Percentiles rank a stretch among this genome's conserved stretches.
These are phyloP conservation scores for Leccinum sublutescens DNA, from an alignment of 768 basidiomycete genomes.

Conservation along the genomic window DNA sequence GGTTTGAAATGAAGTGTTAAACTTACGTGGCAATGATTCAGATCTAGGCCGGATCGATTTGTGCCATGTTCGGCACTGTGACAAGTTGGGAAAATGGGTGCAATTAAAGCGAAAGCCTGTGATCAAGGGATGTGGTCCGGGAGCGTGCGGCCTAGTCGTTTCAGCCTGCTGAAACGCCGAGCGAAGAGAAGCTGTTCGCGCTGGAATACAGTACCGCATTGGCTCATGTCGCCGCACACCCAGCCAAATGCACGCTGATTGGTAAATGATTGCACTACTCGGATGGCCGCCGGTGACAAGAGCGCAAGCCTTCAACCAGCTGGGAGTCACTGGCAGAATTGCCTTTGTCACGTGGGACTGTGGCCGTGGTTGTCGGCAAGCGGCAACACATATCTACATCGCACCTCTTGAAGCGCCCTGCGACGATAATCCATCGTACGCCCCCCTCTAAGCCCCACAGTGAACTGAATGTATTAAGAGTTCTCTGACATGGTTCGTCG, in stretches of 20 bases:
- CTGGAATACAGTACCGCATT: not conserved
- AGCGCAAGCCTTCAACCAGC: too few relatives aligned
- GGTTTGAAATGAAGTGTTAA: not conserved
- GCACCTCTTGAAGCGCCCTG: not conserved
- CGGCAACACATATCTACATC: not conserved
- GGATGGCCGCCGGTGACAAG: too few relatives aligned
- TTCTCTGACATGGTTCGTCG: slow-evolving; percentile 23
- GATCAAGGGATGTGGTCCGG: not conserved
- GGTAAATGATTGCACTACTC: not conserved
- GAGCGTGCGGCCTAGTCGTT: not conserved
- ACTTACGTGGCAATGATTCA: not conserved
- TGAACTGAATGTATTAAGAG: slow-evolving; percentile 14
- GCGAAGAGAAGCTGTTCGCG: not conserved
- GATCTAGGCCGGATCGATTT: too few relatives aligned
- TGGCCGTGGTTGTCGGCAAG: too few relatives aligned
- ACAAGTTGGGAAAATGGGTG: not conserved
- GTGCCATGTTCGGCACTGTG: not conserved
- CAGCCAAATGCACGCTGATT: not conserved
- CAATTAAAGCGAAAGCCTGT: not conserved
- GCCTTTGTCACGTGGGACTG: not conserved
- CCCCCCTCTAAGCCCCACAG: not conserved
- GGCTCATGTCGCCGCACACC: too few relatives aligned
- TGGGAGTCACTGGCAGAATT: too few relatives aligned
- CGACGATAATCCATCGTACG: not conserved
- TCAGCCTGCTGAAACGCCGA: not conserved